Conservation (phyloP, 1,139 yeast genomes). For the Lodderomyces margitis region DNA sequence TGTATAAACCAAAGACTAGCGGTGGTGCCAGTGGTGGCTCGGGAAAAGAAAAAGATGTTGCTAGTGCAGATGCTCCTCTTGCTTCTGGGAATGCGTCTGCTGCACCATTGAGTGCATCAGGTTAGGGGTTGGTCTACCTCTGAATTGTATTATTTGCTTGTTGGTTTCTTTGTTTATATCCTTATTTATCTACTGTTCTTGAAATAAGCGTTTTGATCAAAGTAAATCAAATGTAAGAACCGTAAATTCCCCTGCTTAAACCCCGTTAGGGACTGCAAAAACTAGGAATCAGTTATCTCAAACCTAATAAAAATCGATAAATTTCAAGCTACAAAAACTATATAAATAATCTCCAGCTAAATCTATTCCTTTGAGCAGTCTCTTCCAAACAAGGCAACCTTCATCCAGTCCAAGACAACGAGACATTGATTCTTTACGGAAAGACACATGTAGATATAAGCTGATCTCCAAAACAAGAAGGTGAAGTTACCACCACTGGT, state of each 20-base stretch:
- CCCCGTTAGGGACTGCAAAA: no score
- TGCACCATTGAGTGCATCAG: constrained; percentile 1
- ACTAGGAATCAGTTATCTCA: no score
- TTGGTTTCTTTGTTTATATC: neutral
- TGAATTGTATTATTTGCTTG: no score
- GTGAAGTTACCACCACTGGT: constrained; percentile 85
- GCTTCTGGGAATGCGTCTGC: neutral
- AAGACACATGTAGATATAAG: constrained; percentile 89
- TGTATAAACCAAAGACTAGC: constrained; percentile 9
- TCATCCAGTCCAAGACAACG: constrained; percentile 84
- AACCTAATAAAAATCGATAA: neutral
- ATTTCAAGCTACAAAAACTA: neutral
- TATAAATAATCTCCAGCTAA: neutral
- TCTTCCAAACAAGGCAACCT: constrained; percentile 85
- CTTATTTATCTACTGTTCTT: neutral
- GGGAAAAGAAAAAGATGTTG: neutral
- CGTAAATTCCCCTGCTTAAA: neutral
- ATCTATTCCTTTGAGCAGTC: constrained; percentile 61
- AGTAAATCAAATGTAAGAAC: neutral
- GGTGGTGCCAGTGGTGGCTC: neutral
- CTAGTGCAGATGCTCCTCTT: neutral
- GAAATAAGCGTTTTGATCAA: neutral
- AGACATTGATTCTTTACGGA: constrained; percentile 83
- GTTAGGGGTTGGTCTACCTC: no score
- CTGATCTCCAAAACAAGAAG: constrained; percentile 91